Evolutionary conservation across 2,329 filamentous ascomycete genomes (phyloP), one percentile per base, ranked within the genome.

Genomic region (Xylaria sp.): DNA sequence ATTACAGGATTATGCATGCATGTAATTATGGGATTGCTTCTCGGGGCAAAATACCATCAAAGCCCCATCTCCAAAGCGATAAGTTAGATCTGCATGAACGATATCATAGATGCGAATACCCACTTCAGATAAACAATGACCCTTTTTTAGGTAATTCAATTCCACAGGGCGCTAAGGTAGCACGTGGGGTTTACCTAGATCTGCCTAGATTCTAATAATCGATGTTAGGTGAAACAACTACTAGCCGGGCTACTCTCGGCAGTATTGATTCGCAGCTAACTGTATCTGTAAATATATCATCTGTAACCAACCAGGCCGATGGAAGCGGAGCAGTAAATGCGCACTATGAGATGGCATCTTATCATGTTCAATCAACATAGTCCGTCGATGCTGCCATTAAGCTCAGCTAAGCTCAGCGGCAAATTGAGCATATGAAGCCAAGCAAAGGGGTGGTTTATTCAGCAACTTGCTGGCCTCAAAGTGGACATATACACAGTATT

Each of bases 401-500:
- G n/a, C 28, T 15, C 25, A 33, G 13, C 39, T 62, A 58, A 49
- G 46, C 20, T 25, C 31, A 13, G 49, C 10, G 39, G 31, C 13
- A 55, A 12, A 13, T 28, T 39, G 20, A 7, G 33, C 31, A 23
- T 60, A 31, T 20, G 4, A 52, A 61, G 48, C 20, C 41, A 3
- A 52, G 25, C 12, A 18, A 59, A 25, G 13, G 31, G 15, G 12
- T 55, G 39, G 58, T 54, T 54, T 23, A 48, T 54, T 62, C 39
- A 51, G 52, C 39, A 23, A 31, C 39, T 66, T 46, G 20, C 48
- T 25, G n/a, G 20, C 18, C 31, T 52, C 58, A 54, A 31, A 36
- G 25, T n/a, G 23, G 23, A 36, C 52, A 59, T 41, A 49, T 41
- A 49, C 33, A 18, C 10, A 10, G 33, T 51, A 67, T 48, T 61